These are phyloP conservation scores for Pseudogymnoascus sp. DNA, from an alignment of 2,329 filamentous ascomycete species.

Conservation along the genomic window DNA sequence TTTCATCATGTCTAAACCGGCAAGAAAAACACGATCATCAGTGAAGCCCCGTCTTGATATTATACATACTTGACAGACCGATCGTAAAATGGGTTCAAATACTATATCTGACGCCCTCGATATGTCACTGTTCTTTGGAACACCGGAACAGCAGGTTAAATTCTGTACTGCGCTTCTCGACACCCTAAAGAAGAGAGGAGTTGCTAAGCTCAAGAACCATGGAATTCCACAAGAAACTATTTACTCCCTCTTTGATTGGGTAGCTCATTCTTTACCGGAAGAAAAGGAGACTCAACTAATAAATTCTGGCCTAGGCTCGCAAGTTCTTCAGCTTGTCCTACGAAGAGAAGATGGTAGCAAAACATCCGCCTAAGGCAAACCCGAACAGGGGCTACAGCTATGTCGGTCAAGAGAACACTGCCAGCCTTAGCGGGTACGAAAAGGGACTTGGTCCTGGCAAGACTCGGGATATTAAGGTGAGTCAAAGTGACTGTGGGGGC, in stretches of 20 bases:
- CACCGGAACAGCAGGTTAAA: no score
- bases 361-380: conserved; percentile 31
- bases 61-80: no score
- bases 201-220: no score
- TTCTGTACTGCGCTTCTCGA: no score
- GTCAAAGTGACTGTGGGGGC: neutral
- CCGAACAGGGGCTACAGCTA: neutral
- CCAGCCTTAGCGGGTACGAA: neutral
- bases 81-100: no score
- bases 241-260: no score
- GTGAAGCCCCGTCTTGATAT: no score
- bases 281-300: neutral
- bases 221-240: no score
- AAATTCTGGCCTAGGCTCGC: neutral
- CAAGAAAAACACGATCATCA: no score
- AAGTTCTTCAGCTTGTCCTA: neutral
- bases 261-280: neutral
- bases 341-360: conserved; percentile 40
- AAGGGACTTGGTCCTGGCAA: neutral
- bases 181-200: no score
- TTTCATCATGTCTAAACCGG: neutral
- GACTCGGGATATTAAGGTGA: neutral
- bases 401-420: conserved; percentile 1
- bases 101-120: no score
- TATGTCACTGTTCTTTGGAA: no score